A percentile compares a stretch with the other conserved stretches of the same genome.
Conservation (phyloP, 805 yeast species). For the Nakazawaea wyomingensis region DNA sequence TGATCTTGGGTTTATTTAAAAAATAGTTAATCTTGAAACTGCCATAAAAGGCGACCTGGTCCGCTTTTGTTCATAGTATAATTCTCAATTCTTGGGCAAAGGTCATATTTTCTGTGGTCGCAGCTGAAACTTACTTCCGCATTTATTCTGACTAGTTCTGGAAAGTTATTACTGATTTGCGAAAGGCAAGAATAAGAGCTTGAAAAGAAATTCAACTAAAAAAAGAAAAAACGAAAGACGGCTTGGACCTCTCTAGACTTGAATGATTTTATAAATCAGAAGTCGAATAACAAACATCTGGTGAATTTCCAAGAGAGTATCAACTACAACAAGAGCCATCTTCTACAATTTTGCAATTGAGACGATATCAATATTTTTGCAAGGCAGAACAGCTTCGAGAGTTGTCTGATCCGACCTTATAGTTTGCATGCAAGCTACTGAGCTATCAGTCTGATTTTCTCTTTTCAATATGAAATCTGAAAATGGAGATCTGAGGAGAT, state of each 20-base stretch:
- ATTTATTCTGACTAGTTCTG: neutral
- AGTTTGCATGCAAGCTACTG: conserved; percentile 1
- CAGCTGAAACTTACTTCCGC: neutral
- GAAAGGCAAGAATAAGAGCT: neutral
- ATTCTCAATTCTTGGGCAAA: neutral
- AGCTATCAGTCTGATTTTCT: neutral
- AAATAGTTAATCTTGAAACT: no score
- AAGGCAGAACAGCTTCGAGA: no score
- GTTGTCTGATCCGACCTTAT: no score
- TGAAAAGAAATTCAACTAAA: neutral
- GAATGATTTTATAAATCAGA: neutral
- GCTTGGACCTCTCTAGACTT: neutral
- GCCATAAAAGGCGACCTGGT: no score
- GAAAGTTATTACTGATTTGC: neutral
- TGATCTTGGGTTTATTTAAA: no score
- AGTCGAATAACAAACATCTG: neutral
- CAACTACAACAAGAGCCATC: no score
- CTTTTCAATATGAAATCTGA: neutral
- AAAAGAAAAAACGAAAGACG: neutral
- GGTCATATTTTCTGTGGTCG: neutral
- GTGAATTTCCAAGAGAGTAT: no score
- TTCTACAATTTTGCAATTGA: no score
- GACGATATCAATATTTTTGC: no score
- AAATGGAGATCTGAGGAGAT: neutral
- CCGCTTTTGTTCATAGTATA: no score